phyloP scores from a whole-genome alignment of 768 basidiomycete species.

The Gyrodon lividus region DNA sequence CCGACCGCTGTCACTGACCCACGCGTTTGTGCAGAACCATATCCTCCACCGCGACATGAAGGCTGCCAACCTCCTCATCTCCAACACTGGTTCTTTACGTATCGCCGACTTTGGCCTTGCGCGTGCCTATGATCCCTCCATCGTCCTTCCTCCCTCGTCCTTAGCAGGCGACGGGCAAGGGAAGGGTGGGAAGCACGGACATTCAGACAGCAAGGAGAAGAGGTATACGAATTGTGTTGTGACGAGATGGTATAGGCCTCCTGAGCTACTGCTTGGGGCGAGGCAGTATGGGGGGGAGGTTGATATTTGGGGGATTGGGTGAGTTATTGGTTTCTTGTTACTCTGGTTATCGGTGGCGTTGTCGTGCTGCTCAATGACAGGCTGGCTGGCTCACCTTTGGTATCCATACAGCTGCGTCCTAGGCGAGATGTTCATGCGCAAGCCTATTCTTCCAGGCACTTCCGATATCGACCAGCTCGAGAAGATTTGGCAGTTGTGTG shows the following conservation, averaged over 20 bases:
- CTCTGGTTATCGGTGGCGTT: not conserved
- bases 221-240: conserved; percentile 96
- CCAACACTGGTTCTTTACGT: conserved; percentile 76
- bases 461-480: conserved; percentile 91
- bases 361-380: not conserved
- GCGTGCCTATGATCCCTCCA: conserved; percentile 64
- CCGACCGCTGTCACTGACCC: conserved; percentile 5
- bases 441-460: conserved; percentile 83
- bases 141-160: conserved; percentile 33
- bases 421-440: conserved; percentile 92
- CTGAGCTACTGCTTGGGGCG: conserved; percentile 87
- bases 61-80: conserved; percentile 93
- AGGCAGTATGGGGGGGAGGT: conserved; percentile 90
- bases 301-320: conserved; percentile 98
- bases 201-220: conserved; percentile 50
- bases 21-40: conserved; percentile 62
- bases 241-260: conserved; percentile 92
- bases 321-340: conserved; percentile 26
- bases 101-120: conserved; percentile 98
- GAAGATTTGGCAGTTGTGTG: conserved; percentile 88
- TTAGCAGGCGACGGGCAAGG: conserved; percentile 16
- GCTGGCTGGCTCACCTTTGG: conserved; percentile 2
- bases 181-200: conserved; percentile 30
- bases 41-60: conserved; percentile 99
- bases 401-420: conserved; percentile 70